Base-by-base conservation (phyloP, 2,329 filamentous ascomycete species). In the Zymoseptoria ardabiliae region DNA sequence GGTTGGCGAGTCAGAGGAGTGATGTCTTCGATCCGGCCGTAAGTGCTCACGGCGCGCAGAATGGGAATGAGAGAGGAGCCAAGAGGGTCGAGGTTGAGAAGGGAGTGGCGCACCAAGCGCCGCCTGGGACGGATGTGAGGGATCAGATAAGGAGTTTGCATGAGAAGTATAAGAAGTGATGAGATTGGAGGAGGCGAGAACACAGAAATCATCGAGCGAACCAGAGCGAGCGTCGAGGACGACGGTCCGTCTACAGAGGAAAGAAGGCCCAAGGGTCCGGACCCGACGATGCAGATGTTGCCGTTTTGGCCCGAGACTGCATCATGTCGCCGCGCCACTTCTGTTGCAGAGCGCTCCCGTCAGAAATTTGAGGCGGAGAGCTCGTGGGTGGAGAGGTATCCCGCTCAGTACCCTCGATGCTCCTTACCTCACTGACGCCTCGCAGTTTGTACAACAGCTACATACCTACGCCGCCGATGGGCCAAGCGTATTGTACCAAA, bases 1-100 rank as follows among this genome's bases (percentile, higher is more conserved):
- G 93, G n/a, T 81, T 97, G 55, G 91, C 92, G 22, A 92, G 90
- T 66, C 90, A 96, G 74, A 85, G 93, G 53, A 88, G 83, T 65
- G 93, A 97, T 69, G 83, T 97, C 19, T 96, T 96, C 66, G 92
- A 97, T 66, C 77, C 82, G 1, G 81, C 84, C 17, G 87, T 86
- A 0, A 88, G 88, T 1, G 81, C 87, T 65, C 80, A 85, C 57
- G 85, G 84, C 1, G 25, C 9, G 25, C 25, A 28, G 25, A 28
- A 28, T 10, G 65, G 64, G 50, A 65, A 65, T 60, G 58, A 81
- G 90, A 61, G 61, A 55, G 63, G 66, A 57, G 81, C 90, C 69
- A 96, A 96, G 79, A 86, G 86, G 69, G 84, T 88, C 17, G 89
- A 89, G 21, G 74, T 80, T 22, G 78, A 78, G 59, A 84, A 83